Conservation (phyloP, 2,329 filamentous ascomycete genomes). For the Boeremia exigua region DNA sequence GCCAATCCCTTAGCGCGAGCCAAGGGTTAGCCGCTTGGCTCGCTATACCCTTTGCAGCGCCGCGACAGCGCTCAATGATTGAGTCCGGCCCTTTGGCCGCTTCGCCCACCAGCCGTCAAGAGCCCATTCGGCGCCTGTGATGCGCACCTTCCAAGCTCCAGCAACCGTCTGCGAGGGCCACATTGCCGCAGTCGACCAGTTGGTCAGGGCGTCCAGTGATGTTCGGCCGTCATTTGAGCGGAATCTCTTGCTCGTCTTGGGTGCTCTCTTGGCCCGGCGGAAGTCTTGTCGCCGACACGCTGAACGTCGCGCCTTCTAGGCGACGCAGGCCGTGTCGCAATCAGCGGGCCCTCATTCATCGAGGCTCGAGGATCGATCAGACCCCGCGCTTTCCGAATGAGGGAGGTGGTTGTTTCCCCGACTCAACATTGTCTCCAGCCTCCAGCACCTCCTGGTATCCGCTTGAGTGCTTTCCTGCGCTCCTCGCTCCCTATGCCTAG, state of each 20-base stretch:
- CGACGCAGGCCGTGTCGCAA: slow-evolving; percentile 14
- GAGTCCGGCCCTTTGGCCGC: slow-evolving; percentile 12
- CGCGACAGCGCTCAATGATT: slow-evolving; percentile 1
- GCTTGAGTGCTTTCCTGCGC: background rate
- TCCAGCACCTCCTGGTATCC: background rate
- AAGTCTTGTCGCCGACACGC: slow-evolving; percentile 15
- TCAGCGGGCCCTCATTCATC: slow-evolving; percentile 5
- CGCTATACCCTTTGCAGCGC: slow-evolving; percentile 1
- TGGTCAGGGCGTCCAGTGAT: slow-evolving; percentile 13
- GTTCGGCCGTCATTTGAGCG: slow-evolving; percentile 12
- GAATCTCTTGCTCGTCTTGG: slow-evolving; percentile 10
- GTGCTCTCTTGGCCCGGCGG: slow-evolving; percentile 12
- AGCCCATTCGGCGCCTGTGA: slow-evolving; percentile 8
- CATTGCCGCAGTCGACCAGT: slow-evolving; percentile 3
- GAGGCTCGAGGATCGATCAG: slow-evolving; percentile 1
- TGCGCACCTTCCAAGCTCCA: slow-evolving; percentile 14
- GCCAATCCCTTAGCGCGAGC: background rate
- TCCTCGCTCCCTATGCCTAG: background rate
- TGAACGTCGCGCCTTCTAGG: slow-evolving; percentile 10
- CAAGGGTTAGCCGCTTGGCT: slow-evolving; percentile 6
- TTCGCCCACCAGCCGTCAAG: background rate
- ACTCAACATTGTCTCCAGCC: background rate
- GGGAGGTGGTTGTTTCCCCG: slow-evolving; percentile 9
- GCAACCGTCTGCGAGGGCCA: slow-evolving; percentile 6
- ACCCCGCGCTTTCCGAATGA: slow-evolving; percentile 5